Base-by-base conservation (phyloP, 371 early-diverging fungal genomes). In the Capillidium rhysosporum region DNA sequence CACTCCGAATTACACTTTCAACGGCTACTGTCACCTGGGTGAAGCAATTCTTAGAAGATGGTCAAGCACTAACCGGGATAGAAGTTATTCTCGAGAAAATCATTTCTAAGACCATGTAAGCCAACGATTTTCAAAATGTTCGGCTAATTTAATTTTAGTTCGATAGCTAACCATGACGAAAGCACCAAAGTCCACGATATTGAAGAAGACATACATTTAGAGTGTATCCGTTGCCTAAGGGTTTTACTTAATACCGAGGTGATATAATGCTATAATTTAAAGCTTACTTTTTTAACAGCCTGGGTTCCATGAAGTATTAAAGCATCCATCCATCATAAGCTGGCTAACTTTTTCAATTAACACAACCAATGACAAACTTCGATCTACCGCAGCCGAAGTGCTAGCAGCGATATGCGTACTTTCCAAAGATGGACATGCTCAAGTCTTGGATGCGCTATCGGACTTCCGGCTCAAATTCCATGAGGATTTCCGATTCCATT, bases 401-500 rank as follows among this genome's bases (percentile, higher is more conserved):
- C 56, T 75, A 18, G 65, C 69, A 0, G 65, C 69, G 1, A 58
- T 77, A 12, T 80, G 78, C 60, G 60, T 70, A 24, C 56, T 65
- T 28, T 71, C 75, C 0, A 61, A 65, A 5, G 60, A 60, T 20
- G 72, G 73, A 2, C 69, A 80, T 61, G 59, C 64, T 20, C 56
- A 60, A 1, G 68, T 75, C 0, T 43, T 77, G 20, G 57, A 63
- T 25, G 64, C 71, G 1, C 59, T 80, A 8, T 76, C 78, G 0
- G 73, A 76, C 34, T 68, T 77, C 26, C 60, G 65, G 18, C 55
- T 65, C 1, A 59, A 64, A 26, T 69, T 68, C 48, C 73, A 73
- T 9, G 80, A 80, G 38, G 70, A 74, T 18, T 79, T 69, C 55
- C 65, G 80, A 34, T 80, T 80, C 61, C 76, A 77, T 41, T 68